These are phyloP conservation scores for Bullera alba DNA, from an alignment of 768 basidiomycete genomes.

Conservation along the genomic window DNA sequence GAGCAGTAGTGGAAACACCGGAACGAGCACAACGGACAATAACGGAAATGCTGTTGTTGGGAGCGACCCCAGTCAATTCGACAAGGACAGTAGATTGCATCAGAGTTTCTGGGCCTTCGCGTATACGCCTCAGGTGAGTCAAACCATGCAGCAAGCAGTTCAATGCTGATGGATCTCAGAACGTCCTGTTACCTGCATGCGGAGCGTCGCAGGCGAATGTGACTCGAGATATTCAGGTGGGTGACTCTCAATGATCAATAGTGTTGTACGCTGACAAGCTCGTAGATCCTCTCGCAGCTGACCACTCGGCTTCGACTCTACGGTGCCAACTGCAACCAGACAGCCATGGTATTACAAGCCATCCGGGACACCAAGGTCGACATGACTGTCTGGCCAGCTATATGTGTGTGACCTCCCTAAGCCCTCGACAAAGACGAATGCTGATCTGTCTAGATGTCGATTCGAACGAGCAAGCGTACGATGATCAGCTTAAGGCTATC, in stretches of 20 bases:
- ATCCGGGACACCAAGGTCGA: conserved; percentile 83
- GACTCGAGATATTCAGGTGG: conserved; percentile 40
- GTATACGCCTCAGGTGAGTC: conserved; percentile 60
- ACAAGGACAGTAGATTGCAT: conserved; percentile 60
- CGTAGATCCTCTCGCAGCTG: conserved; percentile 72
- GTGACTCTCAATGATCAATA: neutral
- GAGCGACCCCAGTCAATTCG: conserved; percentile 71
- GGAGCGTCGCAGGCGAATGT: conserved; percentile 39
- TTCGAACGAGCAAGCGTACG: conserved; percentile 59
- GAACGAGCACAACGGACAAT: conserved; percentile 14
- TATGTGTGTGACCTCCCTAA: conserved; percentile 30
- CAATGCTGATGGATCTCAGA: conserved; percentile 6
- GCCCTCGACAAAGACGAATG: no score
- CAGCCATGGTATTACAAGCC: conserved; percentile 61
- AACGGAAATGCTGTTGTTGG: conserved; percentile 42
- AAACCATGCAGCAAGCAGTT: neutral
- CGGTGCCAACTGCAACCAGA: conserved; percentile 55
- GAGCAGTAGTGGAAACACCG: conserved; percentile 8
- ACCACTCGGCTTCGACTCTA: conserved; percentile 61
- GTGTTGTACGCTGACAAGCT: neutral
- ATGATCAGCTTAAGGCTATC: conserved; percentile 64
- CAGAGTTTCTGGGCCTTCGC: conserved; percentile 79
- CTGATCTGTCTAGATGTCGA: conserved; percentile 50
- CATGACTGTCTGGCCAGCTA: conserved; percentile 59
- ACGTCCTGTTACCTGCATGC: conserved; percentile 27